Percentiles rank a stretch among this genome's conserved stretches.
Evolutionary conservation across 768 basidiomycete species (phyloP).

Genomic region (Macrolepiota fuliginosa): DNA sequence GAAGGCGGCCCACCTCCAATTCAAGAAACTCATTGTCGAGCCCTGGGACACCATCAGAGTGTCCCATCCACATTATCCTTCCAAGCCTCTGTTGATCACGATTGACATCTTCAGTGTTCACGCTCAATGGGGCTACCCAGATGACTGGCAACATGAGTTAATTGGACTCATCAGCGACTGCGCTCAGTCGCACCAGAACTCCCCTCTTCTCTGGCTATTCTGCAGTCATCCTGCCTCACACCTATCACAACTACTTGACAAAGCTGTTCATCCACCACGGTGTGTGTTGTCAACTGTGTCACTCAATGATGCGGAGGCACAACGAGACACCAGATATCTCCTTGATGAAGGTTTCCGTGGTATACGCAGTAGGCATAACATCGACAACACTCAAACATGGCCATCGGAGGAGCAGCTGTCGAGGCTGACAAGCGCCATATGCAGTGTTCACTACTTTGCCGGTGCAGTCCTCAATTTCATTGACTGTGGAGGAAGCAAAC

Average conservation of each 20-base stretch:
- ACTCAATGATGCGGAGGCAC: not conserved
- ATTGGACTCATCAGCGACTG: not conserved
- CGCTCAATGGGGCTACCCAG: too few relatives aligned
- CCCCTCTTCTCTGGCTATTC: not conserved
- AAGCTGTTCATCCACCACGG: not conserved
- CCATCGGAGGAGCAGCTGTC: not conserved
- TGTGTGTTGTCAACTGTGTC: not conserved
- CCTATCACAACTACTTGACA: not conserved
- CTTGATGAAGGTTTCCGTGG: not conserved
- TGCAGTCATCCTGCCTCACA: not conserved
- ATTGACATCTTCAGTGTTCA: not conserved
- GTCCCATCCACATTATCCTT: not conserved
- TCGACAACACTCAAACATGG: not conserved
- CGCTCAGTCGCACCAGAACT: not conserved
- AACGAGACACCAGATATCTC: not conserved
- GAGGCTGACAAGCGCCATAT: not conserved
- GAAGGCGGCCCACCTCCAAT: conserved; percentile 17
- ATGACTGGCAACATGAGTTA: not conserved
- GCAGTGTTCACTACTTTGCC: not conserved
- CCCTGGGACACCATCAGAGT: conserved; percentile 15
- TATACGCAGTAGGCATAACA: not conserved
- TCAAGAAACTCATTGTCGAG: conserved; percentile 21
- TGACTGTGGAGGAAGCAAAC: not conserved
- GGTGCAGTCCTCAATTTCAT: not conserved
- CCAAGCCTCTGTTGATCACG: not conserved